Evolutionary conservation across 352 stramenopile species (phyloP).

Genomic region (Phytophthora pisi): DNA sequence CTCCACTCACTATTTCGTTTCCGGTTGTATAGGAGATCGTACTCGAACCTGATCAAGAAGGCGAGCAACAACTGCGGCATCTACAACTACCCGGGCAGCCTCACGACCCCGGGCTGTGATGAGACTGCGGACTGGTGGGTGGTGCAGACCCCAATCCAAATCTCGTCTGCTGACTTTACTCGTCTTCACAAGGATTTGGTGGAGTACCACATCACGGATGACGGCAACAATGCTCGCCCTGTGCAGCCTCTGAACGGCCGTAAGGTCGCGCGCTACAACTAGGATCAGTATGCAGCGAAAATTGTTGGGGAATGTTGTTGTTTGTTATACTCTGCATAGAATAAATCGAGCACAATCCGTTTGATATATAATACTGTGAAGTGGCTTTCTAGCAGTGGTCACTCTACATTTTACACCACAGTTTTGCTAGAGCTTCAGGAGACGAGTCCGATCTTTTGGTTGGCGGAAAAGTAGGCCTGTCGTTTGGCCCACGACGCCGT

Average conservation of each 20-base stretch:
- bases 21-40: conserved; percentile 37
- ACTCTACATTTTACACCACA: no score
- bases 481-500: conserved; percentile 60
- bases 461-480: conserved; percentile 60
- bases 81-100: conserved; percentile 75
- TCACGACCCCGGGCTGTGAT: conserved; percentile 58
- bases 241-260: conserved; percentile 49
- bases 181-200: conserved; percentile 41
- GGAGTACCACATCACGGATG: conserved; percentile 42
- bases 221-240: conserved; percentile 52
- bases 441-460: conserved; percentile 47
- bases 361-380: neutral
- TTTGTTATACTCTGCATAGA: neutral
- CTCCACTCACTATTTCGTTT: conserved; percentile 8
- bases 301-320: neutral
- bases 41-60: conserved; percentile 31
- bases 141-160: conserved; percentile 50
- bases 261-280: conserved; percentile 29
- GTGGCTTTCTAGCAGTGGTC: no score
- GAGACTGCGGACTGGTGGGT: conserved; percentile 76
- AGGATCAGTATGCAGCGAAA: neutral
- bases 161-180: conserved; percentile 42
- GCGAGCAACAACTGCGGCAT: conserved; percentile 21
- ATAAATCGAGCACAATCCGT: neutral
- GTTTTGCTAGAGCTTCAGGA: conserved; percentile 21